phyloP scores from a whole-genome alignment of 129 eudicot genomes.

The Erigeron canadensis region DNA sequence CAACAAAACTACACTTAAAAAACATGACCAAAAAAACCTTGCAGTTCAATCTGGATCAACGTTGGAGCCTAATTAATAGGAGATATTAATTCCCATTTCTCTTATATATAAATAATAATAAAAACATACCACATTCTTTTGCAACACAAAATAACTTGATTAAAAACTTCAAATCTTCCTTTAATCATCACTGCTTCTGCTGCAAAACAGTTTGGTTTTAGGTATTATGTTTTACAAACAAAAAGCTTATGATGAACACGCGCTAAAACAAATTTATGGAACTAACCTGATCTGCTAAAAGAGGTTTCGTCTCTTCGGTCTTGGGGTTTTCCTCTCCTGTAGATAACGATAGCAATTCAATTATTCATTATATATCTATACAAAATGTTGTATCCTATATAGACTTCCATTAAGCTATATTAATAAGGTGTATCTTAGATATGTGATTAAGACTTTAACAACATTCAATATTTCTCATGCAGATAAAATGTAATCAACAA shows the following conservation, averaged over 20 bases:
- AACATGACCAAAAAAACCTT: conserved; percentile 17
- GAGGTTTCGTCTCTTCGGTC: conserved; percentile 32
- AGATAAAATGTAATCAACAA: too few species aligned
- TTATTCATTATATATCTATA: neutral
- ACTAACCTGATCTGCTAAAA: conserved; percentile 36
- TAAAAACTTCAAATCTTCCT: neutral
- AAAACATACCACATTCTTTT: neutral
- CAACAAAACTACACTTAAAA: conserved; percentile 22
- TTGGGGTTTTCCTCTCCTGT: conserved; percentile 38
- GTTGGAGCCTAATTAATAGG: conserved; percentile 17
- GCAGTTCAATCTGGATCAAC: conserved; percentile 21
- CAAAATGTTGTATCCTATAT: neutral
- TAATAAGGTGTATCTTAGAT: neutral
- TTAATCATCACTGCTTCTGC: conserved; percentile 29
- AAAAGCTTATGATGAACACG: neutral
- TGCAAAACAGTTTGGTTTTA: conserved; percentile 12
- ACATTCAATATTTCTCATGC: neutral
- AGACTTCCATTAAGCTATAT: conserved; percentile 11
- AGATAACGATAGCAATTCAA: neutral
- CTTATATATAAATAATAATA: neutral
- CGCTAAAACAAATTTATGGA: neutral
- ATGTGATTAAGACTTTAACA: neutral
- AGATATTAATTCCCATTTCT: conserved; percentile 4
- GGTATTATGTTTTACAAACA: neutral
- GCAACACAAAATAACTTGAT: neutral